These are phyloP conservation scores for Phytophthora melonis DNA, from an alignment of 352 stramenopile genomes.

Conservation along the genomic window DNA sequence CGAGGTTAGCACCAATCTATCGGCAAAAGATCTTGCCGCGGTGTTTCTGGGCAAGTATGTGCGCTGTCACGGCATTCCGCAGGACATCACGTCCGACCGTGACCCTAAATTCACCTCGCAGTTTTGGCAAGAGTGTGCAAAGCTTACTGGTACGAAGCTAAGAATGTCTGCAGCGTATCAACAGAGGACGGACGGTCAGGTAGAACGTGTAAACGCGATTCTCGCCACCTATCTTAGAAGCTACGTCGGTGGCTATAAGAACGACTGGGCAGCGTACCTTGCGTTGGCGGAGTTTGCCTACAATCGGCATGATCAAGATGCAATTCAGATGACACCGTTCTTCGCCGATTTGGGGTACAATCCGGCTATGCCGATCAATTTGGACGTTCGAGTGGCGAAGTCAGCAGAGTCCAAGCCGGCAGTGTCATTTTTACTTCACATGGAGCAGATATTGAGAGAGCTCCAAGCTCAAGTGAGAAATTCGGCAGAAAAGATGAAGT, in stretches of 20 bases:
- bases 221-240: conserved; percentile 1
- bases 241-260: neutral
- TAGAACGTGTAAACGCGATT: neutral
- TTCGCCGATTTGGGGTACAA: neutral
- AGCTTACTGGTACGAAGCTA: neutral
- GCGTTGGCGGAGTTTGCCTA: neutral
- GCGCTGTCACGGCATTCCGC: neutral
- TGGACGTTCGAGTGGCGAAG: no score
- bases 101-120: conserved; percentile 5
- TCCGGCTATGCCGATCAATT: neutral
- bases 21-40: neutral
- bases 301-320: neutral
- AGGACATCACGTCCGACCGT: neutral
- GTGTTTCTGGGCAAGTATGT: neutral
- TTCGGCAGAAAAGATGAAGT: neutral
- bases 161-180: neutral
- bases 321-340: neutral
- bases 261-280: neutral
- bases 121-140: conserved; percentile 1
- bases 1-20: neutral
- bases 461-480: neutral
- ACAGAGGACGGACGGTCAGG: neutral
- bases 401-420: no score
- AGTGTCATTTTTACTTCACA: neutral
- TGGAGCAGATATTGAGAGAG: neutral